Base-by-base conservation (phyloP, 495 filamentous ascomycete genomes). In the Aspergillus heteromorphus region DNA sequence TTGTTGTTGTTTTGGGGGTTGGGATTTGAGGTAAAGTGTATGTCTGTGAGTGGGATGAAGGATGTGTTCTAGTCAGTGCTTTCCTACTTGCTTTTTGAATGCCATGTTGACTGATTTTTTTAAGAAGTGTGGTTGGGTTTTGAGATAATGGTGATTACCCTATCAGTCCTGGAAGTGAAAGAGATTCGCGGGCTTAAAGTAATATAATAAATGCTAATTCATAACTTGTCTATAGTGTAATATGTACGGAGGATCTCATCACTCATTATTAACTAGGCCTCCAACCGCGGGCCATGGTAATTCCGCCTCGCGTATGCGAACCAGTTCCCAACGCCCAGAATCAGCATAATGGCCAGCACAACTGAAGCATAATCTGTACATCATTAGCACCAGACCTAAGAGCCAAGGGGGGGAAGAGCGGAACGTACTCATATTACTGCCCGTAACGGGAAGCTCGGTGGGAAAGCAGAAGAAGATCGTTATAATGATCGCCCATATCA, bases 271-370 rank as follows among this genome's bases (percentile, higher is more conserved):
- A 36, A 25, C 25, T 45, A 57, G 18, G 50, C 19, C 36, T 64
- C 61, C 36, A 69, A 51, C 14, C 64, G 58, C 8, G 69, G 69
- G n/a, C 69, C 69, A 53, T 62, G 52, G 56, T 70, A 72, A 48
- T 61, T 53, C 40, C 42, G 53, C 41, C 55, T 55, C 6, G 65
- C 69, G 55, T 68, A 65, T 0, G 53, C 49, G 16, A 60, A 54
- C 67, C 67, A 72, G 30, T 70, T 70, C 40, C 48, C 40, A 3
- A 61, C 40, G 1, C 57, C 62, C 18, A 70, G 47, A 21, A 70
- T 31, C 6, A 61, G 50, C 65, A 68, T 70, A 1, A 57, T 55
- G 2, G 18, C 67, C 17, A 72, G 36, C 3, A 70, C 69, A 0
- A 61, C 65, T 16, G 65, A 57, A 2, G 67, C 62, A 55, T 72